phyloP scores from a whole-genome alignment of 192 early-diverging fungal genomes.

The Podila clonocystis region DNA sequence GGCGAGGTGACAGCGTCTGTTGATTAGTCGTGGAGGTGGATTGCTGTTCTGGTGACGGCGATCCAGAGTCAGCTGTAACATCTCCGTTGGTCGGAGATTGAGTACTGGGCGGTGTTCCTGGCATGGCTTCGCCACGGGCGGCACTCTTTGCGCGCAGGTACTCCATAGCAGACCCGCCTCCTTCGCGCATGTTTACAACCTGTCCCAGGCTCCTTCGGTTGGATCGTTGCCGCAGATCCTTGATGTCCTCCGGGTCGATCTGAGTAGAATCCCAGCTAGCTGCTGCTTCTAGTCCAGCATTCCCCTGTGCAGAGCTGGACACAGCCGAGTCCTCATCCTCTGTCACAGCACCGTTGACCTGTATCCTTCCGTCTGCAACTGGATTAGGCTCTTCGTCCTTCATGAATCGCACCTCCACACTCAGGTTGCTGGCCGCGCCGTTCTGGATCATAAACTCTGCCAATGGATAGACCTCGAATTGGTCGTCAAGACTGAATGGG shows the following conservation, averaged over 20 bases:
- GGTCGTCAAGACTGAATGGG: slow-evolving; percentile 27
- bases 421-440: slow-evolving; percentile 43
- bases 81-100: background rate
- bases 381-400: background rate
- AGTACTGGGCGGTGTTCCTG: slow-evolving; percentile 23
- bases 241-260: slow-evolving; percentile 38
- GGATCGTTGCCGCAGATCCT: slow-evolving; percentile 16
- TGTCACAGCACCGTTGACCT: background rate
- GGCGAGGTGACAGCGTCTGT: slow-evolving; percentile 9
- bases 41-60: slow-evolving; percentile 3
- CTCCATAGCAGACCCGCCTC: slow-evolving; percentile 41
- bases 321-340: background rate
- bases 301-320: background rate
- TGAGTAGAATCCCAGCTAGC: slow-evolving; percentile 33
- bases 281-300: background rate
- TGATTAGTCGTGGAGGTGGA: too few species aligned
- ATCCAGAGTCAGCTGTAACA: background rate
- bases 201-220: slow-evolving; percentile 45
- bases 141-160: slow-evolving; percentile 46
- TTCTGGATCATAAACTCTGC: slow-evolving; percentile 50
- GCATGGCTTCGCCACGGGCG: slow-evolving; percentile 32
- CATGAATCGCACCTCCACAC: slow-evolving; percentile 36
- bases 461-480: slow-evolving; percentile 38
- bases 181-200: slow-evolving; percentile 42
- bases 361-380: background rate